These are phyloP conservation scores for Talaromyces sp. DNA, from an alignment of 2,329 filamentous ascomycete species.

Conservation along the genomic window DNA sequence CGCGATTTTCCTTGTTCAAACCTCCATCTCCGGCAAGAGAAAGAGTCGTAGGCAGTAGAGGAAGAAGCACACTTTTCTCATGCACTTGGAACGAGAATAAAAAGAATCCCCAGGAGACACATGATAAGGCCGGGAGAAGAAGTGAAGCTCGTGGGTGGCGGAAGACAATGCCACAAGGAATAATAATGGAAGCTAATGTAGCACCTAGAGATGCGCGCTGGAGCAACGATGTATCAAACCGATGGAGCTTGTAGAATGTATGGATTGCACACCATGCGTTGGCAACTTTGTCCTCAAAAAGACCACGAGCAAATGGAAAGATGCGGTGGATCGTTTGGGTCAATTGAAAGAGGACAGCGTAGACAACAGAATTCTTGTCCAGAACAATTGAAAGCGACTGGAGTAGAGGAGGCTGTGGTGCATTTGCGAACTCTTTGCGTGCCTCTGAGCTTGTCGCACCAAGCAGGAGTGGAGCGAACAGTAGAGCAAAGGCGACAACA, in stretches of 20 bases:
- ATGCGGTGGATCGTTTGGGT: slow-evolving; percentile 86
- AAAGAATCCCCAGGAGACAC: slow-evolving; percentile 95
- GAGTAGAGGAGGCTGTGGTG: slow-evolving; percentile 65
- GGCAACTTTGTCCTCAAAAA: slow-evolving; percentile 98
- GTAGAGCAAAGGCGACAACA: slow-evolving; percentile 68
- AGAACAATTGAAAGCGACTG: slow-evolving; percentile 60
- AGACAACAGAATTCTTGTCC: slow-evolving; percentile 69
- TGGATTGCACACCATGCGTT: slow-evolving; percentile 97
- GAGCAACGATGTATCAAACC: slow-evolving; percentile 70
- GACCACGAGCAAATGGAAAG: slow-evolving; percentile 90
- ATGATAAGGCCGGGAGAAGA: slow-evolving; percentile 77
- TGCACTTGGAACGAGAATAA: slow-evolving; percentile 98
- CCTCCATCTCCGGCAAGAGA: slow-evolving; percentile 79
- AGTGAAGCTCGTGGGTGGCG: slow-evolving; percentile 74
- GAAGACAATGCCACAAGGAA: slow-evolving; percentile 79
- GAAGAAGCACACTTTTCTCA: slow-evolving; percentile 93
- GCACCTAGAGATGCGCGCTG: slow-evolving; percentile 74
- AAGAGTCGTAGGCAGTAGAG: slow-evolving; percentile 89
- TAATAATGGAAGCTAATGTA: slow-evolving; percentile 75
- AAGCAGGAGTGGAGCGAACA: slow-evolving; percentile 74
- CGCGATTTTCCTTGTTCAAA: slow-evolving; percentile 72
- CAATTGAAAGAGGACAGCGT: slow-evolving; percentile 75
- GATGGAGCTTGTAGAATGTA: slow-evolving; percentile 81
- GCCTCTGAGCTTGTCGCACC: slow-evolving; percentile 71
- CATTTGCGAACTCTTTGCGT: slow-evolving; percentile 64